These are phyloP conservation scores for Dalechampia spathulata DNA, from an alignment of 441 rosid species.

Conservation along the genomic window DNA sequence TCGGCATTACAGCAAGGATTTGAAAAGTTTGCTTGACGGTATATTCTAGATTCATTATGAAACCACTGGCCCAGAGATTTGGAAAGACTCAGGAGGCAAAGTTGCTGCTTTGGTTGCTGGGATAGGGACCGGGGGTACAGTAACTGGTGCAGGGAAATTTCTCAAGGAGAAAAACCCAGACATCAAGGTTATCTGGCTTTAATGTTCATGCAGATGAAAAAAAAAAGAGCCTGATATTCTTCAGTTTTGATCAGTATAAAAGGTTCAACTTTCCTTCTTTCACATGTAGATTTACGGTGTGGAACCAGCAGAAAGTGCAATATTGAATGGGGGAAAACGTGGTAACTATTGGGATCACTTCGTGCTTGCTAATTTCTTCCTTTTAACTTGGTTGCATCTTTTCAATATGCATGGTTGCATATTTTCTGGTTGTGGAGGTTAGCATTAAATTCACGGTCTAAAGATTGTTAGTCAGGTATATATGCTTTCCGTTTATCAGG, in stretches of 20 bases:
- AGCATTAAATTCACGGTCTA: too few relatives aligned
- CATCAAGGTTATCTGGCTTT: constrained; percentile 37
- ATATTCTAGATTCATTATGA: constrained; percentile 57
- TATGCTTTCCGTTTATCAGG: too few relatives aligned
- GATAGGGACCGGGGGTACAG: constrained; percentile 77
- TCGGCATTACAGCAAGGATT: too few relatives aligned
- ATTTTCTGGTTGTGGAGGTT: too few relatives aligned
- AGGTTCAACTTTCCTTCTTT: not conserved
- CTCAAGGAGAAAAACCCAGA: constrained; percentile 64
- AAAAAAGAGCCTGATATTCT: not conserved
- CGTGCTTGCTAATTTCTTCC: not conserved
- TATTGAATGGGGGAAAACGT: constrained; percentile 57
- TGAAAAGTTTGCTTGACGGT: too few relatives aligned
- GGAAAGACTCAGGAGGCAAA: constrained; percentile 69
- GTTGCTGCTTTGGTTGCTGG: constrained; percentile 60
- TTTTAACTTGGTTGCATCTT: not conserved
- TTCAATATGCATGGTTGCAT: too few relatives aligned
- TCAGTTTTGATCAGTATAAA: not conserved
- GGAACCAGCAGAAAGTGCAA: constrained; percentile 69
- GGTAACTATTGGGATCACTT: not conserved
- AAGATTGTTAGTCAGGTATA: too few relatives aligned
- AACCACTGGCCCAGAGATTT: constrained; percentile 86
- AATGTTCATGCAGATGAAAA: not conserved
- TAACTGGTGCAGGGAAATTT: constrained; percentile 62
- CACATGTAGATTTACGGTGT: constrained; percentile 47